Evolutionary conservation across 140 eudicot genomes (phyloP).

Genomic region (Senecio squalidus): DNA sequence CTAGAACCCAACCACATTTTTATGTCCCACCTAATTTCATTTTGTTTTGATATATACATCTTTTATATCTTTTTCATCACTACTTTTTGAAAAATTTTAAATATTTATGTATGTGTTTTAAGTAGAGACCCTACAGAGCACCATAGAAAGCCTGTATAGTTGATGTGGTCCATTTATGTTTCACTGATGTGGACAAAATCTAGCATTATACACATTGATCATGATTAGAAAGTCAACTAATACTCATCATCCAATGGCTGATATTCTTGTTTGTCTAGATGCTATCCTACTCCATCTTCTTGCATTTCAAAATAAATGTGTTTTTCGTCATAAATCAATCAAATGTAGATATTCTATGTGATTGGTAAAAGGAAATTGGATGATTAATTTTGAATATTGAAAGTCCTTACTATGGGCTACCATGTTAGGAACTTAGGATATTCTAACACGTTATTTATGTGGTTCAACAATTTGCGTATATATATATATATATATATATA

Average conservation of each 20-base stretch:
- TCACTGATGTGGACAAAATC: conserved; percentile 62
- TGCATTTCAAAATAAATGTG: not conserved
- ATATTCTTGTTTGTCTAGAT: conserved; percentile 18
- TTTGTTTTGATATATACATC: conserved; percentile 20
- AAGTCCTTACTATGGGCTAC: conserved; percentile 9
- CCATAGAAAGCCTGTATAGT: conserved; percentile 54
- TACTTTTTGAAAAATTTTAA: conserved; percentile 9
- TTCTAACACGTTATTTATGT: not conserved
- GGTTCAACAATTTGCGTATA: not conserved
- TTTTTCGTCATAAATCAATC: not conserved
- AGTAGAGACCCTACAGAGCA: conserved; percentile 46
- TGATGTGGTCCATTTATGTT: conserved; percentile 62
- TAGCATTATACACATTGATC: conserved; percentile 45
- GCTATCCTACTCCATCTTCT: conserved; percentile 20
- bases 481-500: too few relatives aligned
- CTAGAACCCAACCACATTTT: conserved; percentile 38
- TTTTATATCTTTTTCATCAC: conserved; percentile 8
- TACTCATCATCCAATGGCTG: conserved; percentile 28
- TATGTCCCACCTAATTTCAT: conserved; percentile 28
- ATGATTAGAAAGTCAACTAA: conserved; percentile 31
- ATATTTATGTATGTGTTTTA: conserved; percentile 14
- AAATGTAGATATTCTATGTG: not conserved
- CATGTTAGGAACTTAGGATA: not conserved
- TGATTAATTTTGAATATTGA: not conserved
- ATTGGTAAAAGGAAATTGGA: not conserved